Base-by-base conservation (phyloP, 2,329 filamentous ascomycete species). In the Neoarthrinium moseri region DNA sequence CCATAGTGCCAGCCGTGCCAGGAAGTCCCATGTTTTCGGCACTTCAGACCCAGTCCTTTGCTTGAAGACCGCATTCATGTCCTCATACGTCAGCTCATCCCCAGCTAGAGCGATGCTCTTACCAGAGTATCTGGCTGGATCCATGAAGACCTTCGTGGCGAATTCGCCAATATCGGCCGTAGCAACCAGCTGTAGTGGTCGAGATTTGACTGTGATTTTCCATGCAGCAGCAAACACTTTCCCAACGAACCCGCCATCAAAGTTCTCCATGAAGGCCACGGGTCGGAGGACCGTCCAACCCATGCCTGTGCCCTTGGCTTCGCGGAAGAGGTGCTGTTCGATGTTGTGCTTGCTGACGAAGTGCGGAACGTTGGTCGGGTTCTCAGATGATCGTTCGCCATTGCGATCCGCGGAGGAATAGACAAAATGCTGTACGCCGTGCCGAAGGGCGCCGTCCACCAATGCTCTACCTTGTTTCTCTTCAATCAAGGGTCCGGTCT, bases 371-470 rank as follows among this genome's bases (percentile, higher is more conserved):
- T 64, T 52, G 2, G 80, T 83, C 0, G 74, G 68, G 48, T 73
- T 71, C 7, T 69, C 69, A 43, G 72, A 67, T 41, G 71, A 73
- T 11, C 70, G 68, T 4, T 62, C 60, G 4, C 35, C 35, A n/a
- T 21, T 22, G 35, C 35, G 35, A 15, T 38, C 35, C 91, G 97
- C 96, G 60, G 90, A 95, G 56, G 90, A 95, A 71, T 96, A 99
- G 63, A 99, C 81, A 67, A 91, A 96, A 68, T 97, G 94, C 58
- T 90, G 83, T 38, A 97, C 82, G 41, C 88, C 85, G 32, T 86
- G 87, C 58, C 80, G 83, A 66, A 94, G 92, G 44, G 92, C 92
- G 12, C 89, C 91, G 61, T 96, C 89, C 49, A 91, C 94, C 49
- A 96, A 77, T 2, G 89, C 87, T 63, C 87, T 86, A 51, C 94